These are phyloP conservation scores for Silene coronaria DNA, from an alignment of 179 eudicot species.

Conservation along the genomic window DNA sequence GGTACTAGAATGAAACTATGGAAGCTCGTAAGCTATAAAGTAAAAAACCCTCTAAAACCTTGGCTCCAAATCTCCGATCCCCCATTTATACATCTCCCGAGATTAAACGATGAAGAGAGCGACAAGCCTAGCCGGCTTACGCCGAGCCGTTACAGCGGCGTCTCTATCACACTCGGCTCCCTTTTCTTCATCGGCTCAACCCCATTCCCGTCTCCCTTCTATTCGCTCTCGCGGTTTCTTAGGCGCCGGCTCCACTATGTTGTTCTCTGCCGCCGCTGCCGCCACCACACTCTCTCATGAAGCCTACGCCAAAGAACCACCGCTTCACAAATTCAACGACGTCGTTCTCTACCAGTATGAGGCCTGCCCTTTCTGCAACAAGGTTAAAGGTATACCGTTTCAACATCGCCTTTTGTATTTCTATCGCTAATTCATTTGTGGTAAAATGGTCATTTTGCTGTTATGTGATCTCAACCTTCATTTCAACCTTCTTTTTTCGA, in stretches of 20 bases:
- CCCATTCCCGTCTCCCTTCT: not conserved
- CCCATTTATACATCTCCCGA: not conserved
- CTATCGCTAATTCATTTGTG: slow-evolving; percentile 19
- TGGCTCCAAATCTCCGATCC: not conserved
- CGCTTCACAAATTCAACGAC: slow-evolving; percentile 36
- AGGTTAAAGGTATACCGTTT: slow-evolving; percentile 66
- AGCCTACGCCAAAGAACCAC: slow-evolving; percentile 59
- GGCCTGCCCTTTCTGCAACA: slow-evolving; percentile 96
- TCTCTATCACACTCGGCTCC: slow-evolving; percentile 15
- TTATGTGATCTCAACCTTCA: too few relatives aligned
- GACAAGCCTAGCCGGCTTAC: slow-evolving; percentile 29
- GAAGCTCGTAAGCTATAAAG: too few relatives aligned
- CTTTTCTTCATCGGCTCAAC: slow-evolving; percentile 3
- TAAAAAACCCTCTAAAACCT: not conserved
- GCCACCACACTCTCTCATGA: slow-evolving; percentile 38
- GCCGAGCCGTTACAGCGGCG: slow-evolving; percentile 28
- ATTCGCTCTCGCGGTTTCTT: slow-evolving; percentile 2
- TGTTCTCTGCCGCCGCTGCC: slow-evolving; percentile 40
- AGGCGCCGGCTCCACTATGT: slow-evolving; percentile 25
- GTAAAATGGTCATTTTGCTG: too few relatives aligned
- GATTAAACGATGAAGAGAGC: slow-evolving; percentile 27
- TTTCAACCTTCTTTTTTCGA: too few relatives aligned
- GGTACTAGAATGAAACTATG: too few relatives aligned
- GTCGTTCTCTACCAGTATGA: slow-evolving; percentile 85
- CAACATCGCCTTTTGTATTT: not conserved